Base-by-base conservation (phyloP, 805 yeast species). In the Wickerhamomyces hampshirensis region DNA sequence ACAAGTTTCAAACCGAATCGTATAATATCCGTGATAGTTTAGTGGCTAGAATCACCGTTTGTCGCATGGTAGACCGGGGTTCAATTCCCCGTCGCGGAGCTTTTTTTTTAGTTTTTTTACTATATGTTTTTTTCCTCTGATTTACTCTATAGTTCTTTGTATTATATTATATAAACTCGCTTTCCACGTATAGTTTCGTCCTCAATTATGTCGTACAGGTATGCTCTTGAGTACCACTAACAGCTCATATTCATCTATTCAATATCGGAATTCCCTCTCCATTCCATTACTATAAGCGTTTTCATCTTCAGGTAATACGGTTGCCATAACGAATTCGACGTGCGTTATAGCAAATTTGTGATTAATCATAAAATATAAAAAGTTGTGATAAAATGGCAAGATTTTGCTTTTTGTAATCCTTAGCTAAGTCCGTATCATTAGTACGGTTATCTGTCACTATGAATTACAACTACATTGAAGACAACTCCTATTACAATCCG, bases 51-150 rank as follows among this genome's bases (percentile, higher is more conserved):
- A 49, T 49, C 28, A 37, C 51, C 53, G 53, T 46, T 49, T 49
- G 53, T 49, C 53, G 53, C 53, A 46, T 42, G 53, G 53, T 38
- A 41, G 53, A 48, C 49, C 53, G 51, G 53, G 53, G 53, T 48
- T 48, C 53, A 40, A 48, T 48, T 48, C 53, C 53, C 53, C 51
- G 53, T 48, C 51, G 46, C 53, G 53, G 53, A 48, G 53, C 34
- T 26, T 30, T 28, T 37, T 40, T 39, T 32, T 38, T 37, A 16
- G 18, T 18, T 2, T 26, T 21, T 21, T 21, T 21, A 11, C 24
- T 11, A 21, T 21, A 7, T 21, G 10, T 21, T 21, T 21, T 7
- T 21, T 21, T 21, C 11, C 24, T 7, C 10, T 21, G 24, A 11
- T 21, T 21, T 21, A 8, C 24, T 21, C 24, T 21, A 11, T 21